A percentile compares a stretch with the other conserved stretches of the same genome.
Conservation (phyloP, 2,329 filamentous ascomycete genomes). For the Microdochium bolleyi region DNA sequence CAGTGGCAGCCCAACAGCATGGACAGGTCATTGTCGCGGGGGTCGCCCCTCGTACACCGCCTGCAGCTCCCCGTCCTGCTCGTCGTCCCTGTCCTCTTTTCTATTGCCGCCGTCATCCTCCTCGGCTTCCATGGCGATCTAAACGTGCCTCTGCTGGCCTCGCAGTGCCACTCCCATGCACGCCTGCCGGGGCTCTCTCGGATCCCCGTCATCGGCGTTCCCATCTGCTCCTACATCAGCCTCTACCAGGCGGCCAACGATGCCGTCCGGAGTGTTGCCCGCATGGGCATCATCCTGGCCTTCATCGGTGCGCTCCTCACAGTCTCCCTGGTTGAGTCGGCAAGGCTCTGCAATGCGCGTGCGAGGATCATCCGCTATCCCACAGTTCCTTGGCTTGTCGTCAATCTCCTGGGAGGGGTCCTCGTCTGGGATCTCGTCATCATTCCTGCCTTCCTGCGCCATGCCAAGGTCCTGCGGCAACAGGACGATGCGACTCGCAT, state of each 20-base stretch:
- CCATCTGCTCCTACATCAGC: slow-evolving; percentile 40
- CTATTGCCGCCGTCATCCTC: slow-evolving; percentile 17
- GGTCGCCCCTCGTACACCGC: slow-evolving; percentile 39
- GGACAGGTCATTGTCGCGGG: slow-evolving; percentile 8
- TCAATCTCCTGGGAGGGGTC: slow-evolving; percentile 39
- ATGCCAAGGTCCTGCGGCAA: slow-evolving; percentile 25
- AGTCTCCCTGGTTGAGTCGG: slow-evolving; percentile 40
- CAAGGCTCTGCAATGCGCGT: slow-evolving; percentile 28
- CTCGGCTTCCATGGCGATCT: slow-evolving; percentile 40
- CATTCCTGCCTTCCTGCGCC: slow-evolving; percentile 38
- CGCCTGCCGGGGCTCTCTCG: slow-evolving; percentile 34
- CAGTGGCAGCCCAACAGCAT: slow-evolving; percentile 1
- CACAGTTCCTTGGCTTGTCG: slow-evolving; percentile 34
- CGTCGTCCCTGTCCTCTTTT: slow-evolving; percentile 13
- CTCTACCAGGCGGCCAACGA: slow-evolving; percentile 37
- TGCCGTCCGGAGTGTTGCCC: slow-evolving; percentile 29
- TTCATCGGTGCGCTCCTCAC: slow-evolving; percentile 40
- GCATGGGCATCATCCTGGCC: slow-evolving; percentile 32
- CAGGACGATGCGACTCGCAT: background rate
- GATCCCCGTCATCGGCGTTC: slow-evolving; percentile 35
- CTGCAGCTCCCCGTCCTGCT: slow-evolving; percentile 36
- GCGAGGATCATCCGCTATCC: slow-evolving; percentile 22
- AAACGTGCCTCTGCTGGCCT: slow-evolving; percentile 43
- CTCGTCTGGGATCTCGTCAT: slow-evolving; percentile 44
- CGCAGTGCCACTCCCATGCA: slow-evolving; percentile 41